Evolutionary conservation across 331 rosid genomes (phyloP).

Genomic region (Pyrus hybrid): DNA sequence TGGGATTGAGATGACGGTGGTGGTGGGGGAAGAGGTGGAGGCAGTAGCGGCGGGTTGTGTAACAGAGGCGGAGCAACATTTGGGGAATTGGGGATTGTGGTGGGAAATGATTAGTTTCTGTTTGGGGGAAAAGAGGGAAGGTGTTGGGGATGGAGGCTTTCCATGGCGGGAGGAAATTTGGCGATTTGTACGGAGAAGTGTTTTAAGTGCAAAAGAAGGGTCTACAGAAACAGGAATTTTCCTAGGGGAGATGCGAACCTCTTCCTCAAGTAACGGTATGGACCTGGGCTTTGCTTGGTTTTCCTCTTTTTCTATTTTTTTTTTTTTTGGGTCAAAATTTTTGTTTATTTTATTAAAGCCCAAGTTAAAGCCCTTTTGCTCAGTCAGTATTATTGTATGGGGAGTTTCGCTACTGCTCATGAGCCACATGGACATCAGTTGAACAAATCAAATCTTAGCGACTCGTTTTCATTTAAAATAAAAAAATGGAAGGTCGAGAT

Average conservation of each 20-base stretch:
- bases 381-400: no score
- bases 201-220: not conserved
- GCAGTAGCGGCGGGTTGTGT: slow-evolving; percentile 36
- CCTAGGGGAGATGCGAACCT: not conserved
- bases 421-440: no score
- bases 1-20: slow-evolving; percentile 9
- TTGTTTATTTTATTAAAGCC: no score
- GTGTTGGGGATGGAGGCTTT: not conserved
- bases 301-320: no score
- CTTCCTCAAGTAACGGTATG: not conserved
- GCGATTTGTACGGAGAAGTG: slow-evolving; percentile 2
- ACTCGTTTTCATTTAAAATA: no score
- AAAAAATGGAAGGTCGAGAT: no score
- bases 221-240: not conserved
- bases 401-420: no score
- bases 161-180: slow-evolving; percentile 56
- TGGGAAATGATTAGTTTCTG: not conserved
- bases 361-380: no score
- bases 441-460: no score
- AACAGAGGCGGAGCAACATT: slow-evolving; percentile 49
- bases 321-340: no score
- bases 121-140: not conserved
- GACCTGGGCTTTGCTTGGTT: not conserved
- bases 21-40: slow-evolving; percentile 28
- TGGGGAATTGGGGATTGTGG: not conserved